Evolutionary conservation across 2,329 filamentous ascomycete genomes (phyloP), one percentile per base, ranked within the genome.

Genomic region (Ophiostoma sp.): DNA sequence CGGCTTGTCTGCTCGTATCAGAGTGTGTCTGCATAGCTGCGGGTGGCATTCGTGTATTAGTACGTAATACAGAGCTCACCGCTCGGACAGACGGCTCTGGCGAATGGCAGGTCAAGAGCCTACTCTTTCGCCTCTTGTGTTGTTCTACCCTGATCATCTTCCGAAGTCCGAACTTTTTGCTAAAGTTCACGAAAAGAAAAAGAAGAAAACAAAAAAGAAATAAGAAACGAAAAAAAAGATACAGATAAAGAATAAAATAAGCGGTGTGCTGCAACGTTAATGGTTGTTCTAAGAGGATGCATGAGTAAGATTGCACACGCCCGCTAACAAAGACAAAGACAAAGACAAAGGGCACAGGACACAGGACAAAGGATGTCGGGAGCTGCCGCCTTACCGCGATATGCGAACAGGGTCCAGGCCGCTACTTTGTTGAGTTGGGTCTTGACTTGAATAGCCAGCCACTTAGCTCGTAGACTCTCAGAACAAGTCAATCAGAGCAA

Each of bases 321-420:
- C 52, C 27, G 38, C 27, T 1, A 38, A 58, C 55, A 62, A 14
- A 62, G 36, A 62, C 11, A 41, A 18, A 18, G 60, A 44, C 60
- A 42, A 42, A 27, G 45, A 49, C 9, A 49, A 49, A 49, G 4
- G 16, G 5, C 11, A 49, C 45, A 49, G 45, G 45, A 49, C 12
- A 14, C 9, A 12, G 11, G 9, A 49, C 45, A 12, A 12, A 49
- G 38, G 38, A 62, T 16, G 58, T n/a, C 58, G 58, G 58, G 58
- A 41, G 58, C 58, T 62, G 58, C 58, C 58, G 58, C 58, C 38
- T 41, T 62, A 38, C 55, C 55, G 55, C 55, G 55, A 60, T 60
- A 60, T 60, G 55, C 27, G 49, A 58, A 11, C 55, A 60, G 55
- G 55, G 55, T 60, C 55, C 55, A 60, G 27, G 55, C 5, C 27